A percentile compares a stretch with the other conserved stretches of the same genome.
phyloP scores from a whole-genome alignment of 208 protist genomes.

The Crithidia expoeki region DNA sequence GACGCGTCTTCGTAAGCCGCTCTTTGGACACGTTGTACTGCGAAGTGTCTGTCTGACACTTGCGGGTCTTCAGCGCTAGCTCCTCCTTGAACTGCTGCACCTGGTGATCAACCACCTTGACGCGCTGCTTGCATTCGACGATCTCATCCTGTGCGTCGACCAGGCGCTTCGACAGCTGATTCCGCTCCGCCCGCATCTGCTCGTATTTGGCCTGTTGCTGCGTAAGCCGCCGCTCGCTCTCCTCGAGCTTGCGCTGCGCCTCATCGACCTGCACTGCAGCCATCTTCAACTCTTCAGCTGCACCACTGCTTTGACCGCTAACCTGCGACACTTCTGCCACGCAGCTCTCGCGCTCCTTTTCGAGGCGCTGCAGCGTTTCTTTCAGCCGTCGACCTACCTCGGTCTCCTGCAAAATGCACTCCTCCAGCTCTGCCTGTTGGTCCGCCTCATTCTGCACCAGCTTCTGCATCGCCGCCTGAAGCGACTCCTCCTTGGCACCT shows the following conservation, averaged over 20 bases:
- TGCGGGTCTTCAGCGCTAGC: conserved; percentile 89
- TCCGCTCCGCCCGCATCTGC: conserved; percentile 95
- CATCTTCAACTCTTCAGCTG: conserved; percentile 94
- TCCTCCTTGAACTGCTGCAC: conserved; percentile 96
- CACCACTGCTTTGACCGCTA: conserved; percentile 75
- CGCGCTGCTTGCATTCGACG: conserved; percentile 96
- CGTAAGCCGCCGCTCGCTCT: conserved; percentile 83
- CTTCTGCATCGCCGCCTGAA: conserved; percentile 65
- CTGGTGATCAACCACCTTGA: conserved; percentile 98
- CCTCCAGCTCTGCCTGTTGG: conserved; percentile 69
- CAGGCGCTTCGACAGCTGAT: conserved; percentile 97
- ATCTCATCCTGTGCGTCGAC: conserved; percentile 98
- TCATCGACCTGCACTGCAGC: conserved; percentile 89
- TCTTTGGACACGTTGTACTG: conserved; percentile 62
- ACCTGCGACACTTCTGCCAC: conserved; percentile 87
- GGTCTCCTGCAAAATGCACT: conserved; percentile 57
- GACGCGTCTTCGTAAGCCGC: conserved; percentile 75
- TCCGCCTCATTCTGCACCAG: conserved; percentile 88
- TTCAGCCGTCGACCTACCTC: conserved; percentile 59
- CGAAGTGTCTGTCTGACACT: conserved; percentile 63
- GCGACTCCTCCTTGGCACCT: conserved; percentile 61
- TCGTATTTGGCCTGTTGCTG: conserved; percentile 91
- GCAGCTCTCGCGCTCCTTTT: conserved; percentile 93
- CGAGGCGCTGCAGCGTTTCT: conserved; percentile 74
- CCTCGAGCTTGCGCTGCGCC: conserved; percentile 95